Base-by-base conservation (phyloP, 768 basidiomycete genomes). In the Serpula lacrymans region DNA sequence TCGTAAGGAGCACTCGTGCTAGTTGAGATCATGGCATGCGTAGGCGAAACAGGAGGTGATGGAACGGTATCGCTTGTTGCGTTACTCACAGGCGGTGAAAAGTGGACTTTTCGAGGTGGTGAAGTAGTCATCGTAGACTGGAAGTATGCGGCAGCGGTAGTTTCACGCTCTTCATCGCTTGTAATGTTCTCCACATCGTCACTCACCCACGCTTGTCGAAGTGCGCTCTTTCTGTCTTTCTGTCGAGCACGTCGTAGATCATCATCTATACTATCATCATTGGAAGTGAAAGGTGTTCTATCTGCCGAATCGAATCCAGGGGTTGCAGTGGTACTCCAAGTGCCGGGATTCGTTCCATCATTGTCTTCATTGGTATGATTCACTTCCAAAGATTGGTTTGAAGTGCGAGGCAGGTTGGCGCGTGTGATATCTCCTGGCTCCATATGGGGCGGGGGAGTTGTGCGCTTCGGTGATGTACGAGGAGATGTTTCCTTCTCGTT, bases 271-370 rank as follows among this genome's bases (percentile, higher is more conserved):
- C 43, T 51, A 24, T 52, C 45, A 23, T 64, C 46, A 23, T 49
- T 67, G 46, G 45, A 42, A 43, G n/a, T n/a, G n/a, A 60, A 41
- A 40, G 43, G 27, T 16, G 42, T 32, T 39, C 41, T 39, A n/a
- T n/a, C n/a, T 33, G 46, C 33, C 13, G 53, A 38, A 29, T 58
- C 68, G 32, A 72, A 66, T 1, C 88, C 88, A 3, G 88, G 86
- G 0, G 88, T 88, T 4, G 86, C 85, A 10, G 75, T 72, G 0
- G 82, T 88, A 48, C 84, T 87, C 88, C 87, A 89, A 29, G 67
- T 70, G 2, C 77, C 80, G 20, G 80, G 77, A 13, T 69, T 77
- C 11, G 64, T 59, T 4, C 31, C 51, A n/a, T 52, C 58, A 33
- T 48, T 70, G 55, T 44, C 60, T 47, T 55, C 58, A 42, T 47